Evolutionary conservation across 306 rosid genomes (phyloP).

Genomic region (Gastrolobium villosum): DNA sequence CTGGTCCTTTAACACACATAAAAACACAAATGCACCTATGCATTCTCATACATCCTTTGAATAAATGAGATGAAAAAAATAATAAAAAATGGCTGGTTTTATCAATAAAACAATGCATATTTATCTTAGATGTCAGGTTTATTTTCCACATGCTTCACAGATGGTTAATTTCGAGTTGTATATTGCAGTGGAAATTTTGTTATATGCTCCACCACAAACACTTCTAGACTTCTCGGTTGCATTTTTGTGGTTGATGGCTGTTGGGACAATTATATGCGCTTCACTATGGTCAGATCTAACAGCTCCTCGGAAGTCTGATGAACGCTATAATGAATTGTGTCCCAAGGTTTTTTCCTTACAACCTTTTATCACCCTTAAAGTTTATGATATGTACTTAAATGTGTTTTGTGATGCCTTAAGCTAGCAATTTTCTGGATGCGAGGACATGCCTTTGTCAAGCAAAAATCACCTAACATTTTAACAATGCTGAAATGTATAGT

Average conservation of each 20-base stretch:
- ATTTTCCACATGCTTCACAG: slow-evolving; percentile 45
- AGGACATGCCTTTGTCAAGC: slow-evolving; percentile 32
- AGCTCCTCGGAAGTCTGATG: slow-evolving; percentile 66
- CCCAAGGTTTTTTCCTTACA: slow-evolving; percentile 76
- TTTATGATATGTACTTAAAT: slow-evolving; percentile 36
- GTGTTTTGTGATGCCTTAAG: slow-evolving; percentile 35
- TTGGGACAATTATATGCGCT: slow-evolving; percentile 83
- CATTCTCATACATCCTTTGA: slow-evolving; percentile 34
- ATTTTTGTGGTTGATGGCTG: slow-evolving; percentile 87
- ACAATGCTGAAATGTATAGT: slow-evolving; percentile 25
- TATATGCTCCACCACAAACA: slow-evolving; percentile 92
- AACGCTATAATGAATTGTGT: slow-evolving; percentile 75
- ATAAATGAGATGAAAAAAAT: slow-evolving; percentile 14
- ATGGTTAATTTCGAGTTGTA: slow-evolving; percentile 47
- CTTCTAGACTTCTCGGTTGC: slow-evolving; percentile 74
- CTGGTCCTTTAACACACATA: slow-evolving; percentile 8
- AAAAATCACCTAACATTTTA: slow-evolving; percentile 38
- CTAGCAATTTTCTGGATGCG: slow-evolving; percentile 21
- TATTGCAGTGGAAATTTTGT: slow-evolving; percentile 85
- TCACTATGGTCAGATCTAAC: slow-evolving; percentile 87
- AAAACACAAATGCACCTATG: slow-evolving; percentile 4
- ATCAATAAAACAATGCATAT: slow-evolving; percentile 32
- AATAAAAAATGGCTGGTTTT: slow-evolving; percentile 19
- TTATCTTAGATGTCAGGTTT: slow-evolving; percentile 40
- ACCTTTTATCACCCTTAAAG: slow-evolving; percentile 46